Conservation (phyloP, 805 yeast genomes). For the Yamadazyma sp. region DNA sequence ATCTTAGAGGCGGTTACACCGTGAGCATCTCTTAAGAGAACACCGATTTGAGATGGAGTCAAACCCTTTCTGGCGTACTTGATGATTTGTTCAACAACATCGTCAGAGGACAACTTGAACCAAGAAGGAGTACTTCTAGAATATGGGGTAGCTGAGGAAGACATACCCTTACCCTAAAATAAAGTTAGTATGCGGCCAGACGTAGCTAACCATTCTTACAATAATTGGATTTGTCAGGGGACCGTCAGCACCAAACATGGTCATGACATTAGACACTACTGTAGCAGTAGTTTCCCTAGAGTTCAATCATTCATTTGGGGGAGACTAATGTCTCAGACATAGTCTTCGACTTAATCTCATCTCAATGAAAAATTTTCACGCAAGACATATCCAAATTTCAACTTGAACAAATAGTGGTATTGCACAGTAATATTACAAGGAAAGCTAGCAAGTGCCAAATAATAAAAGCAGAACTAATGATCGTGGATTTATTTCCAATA, state of each 20-base stretch:
- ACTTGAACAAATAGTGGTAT: constrained; percentile 15
- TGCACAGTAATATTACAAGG: constrained; percentile 12
- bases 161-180: constrained; percentile 94
- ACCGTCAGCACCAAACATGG: too few species aligned
- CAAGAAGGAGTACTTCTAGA: constrained; percentile 98
- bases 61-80: constrained; percentile 99
- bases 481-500: too few species aligned
- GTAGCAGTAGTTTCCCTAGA: too few species aligned
- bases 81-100: constrained; percentile 96
- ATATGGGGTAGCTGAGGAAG: constrained; percentile 98
- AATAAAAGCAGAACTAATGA: constrained; percentile 18
- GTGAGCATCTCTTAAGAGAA: constrained; percentile 98
- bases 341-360: constrained; percentile 1
- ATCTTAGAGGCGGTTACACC: constrained; percentile 98
- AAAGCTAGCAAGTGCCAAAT: constrained; percentile 15
- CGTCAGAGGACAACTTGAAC: constrained; percentile 96
- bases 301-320: too few species aligned
- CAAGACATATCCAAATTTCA: constrained; percentile 6
- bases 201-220: constrained; percentile 2
- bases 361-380: constrained; percentile 5
- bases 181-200: constrained; percentile 14
- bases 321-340: neutral
- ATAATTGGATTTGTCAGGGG: too few species aligned
- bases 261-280: too few species aligned
- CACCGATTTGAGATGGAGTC: constrained; percentile 99